Conservation (phyloP, 129 eudicot genomes). For the Mikania micrantha region DNA sequence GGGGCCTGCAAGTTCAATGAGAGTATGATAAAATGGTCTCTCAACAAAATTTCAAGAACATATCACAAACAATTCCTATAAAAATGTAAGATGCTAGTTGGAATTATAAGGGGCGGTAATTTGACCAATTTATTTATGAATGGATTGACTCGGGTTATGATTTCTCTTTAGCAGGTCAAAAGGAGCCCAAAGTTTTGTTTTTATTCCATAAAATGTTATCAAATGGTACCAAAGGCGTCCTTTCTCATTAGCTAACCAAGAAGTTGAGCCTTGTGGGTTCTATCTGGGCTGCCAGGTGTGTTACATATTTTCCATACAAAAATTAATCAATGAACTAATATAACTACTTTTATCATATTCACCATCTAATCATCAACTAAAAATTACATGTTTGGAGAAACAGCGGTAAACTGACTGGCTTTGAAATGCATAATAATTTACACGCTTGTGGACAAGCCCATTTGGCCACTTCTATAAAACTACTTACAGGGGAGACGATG, state of each 20-base stretch:
- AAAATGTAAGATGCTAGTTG: not conserved
- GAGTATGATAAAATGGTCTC: not conserved
- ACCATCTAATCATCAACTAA: not conserved
- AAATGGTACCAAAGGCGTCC: not conserved
- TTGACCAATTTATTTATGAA: not conserved
- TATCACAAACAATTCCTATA: not conserved
- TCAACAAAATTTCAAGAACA: constrained; percentile 5
- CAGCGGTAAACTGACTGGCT: not conserved
- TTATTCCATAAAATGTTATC: not conserved
- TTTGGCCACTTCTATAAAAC: not conserved
- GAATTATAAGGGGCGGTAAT: not conserved
- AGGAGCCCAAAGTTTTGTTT: not conserved
- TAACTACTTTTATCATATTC: too few species aligned
- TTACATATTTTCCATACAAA: too few species aligned
- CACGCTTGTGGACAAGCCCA: not conserved
- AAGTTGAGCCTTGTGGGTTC: not conserved
- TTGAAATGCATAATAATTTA: not conserved
- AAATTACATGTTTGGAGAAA: not conserved
- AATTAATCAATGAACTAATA: not conserved
- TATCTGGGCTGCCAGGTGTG: not conserved
- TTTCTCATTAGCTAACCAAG: not conserved
- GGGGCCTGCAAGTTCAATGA: constrained; percentile 43
- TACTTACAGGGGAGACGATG: constrained; percentile 46
- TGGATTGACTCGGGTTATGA: not conserved
- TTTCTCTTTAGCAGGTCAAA: not conserved